Percentiles rank a stretch among this genome's conserved stretches.
Evolutionary conservation across 768 basidiomycete genomes (phyloP).

Genomic region (Tulasnella sp.): DNA sequence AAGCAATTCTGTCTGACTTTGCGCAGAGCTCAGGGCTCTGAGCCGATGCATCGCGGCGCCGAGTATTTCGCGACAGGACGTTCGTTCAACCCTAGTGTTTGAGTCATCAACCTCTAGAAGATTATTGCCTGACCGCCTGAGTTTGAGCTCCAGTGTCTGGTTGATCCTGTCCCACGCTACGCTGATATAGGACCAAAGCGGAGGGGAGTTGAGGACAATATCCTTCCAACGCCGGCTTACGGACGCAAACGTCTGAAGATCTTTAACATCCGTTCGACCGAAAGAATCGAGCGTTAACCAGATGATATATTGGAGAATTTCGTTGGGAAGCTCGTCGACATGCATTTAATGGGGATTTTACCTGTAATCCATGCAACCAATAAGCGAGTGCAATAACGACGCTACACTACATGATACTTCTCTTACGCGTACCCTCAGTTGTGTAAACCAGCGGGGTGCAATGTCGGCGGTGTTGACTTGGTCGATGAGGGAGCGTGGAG

Average conservation of each 20-base stretch:
- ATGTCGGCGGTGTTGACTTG: not conserved
- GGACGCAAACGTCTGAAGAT: not conserved
- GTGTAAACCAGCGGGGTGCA: not conserved
- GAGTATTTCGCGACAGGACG: not conserved
- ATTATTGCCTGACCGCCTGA: not conserved
- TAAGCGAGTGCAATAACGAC: not conserved
- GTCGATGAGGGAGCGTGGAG: too few relatives aligned
- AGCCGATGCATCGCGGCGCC: not conserved
- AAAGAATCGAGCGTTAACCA: not conserved
- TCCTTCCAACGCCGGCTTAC: not conserved
- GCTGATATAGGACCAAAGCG: not conserved
- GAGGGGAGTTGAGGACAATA: not conserved
- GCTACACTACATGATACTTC: not conserved
- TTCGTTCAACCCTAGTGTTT: not conserved
- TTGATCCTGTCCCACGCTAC: not conserved
- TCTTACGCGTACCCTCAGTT: not conserved
- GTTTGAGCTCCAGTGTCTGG: not conserved
- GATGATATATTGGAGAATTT: not conserved
- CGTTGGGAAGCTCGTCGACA: not conserved
- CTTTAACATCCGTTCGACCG: not conserved
- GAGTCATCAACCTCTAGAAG: not conserved
- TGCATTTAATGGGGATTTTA: not conserved
- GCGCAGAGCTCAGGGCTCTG: not conserved
- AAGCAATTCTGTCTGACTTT: not conserved
- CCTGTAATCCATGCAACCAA: not conserved